phyloP scores from a whole-genome alignment of 257 asterid species.

The Ajuga chamaepitys region DNA sequence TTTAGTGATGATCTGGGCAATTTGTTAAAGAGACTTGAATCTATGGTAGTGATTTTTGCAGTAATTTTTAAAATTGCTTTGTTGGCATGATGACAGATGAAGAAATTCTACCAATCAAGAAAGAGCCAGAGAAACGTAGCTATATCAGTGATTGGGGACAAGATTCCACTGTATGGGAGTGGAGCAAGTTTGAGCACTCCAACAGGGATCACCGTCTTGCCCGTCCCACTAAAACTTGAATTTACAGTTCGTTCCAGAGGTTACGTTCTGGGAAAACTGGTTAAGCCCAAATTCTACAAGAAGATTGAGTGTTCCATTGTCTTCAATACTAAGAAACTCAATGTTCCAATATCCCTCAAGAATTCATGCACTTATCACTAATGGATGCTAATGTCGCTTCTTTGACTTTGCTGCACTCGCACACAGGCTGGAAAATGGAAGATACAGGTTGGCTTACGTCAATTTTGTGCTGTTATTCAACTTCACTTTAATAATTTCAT shows the following conservation, averaged over 20 bases:
- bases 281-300: constrained; percentile 71
- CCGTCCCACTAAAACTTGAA: constrained; percentile 50
- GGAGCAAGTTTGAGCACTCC: constrained; percentile 71
- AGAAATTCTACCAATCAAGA: constrained; percentile 62
- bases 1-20: too few species aligned
- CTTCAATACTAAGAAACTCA: constrained; percentile 49
- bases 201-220: constrained; percentile 42
- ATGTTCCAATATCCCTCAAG: constrained; percentile 46
- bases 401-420: not conserved
- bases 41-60: too few species aligned
- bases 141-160: constrained; percentile 53
- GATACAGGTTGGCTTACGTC: constrained; percentile 10
- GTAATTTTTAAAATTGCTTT: not conserved
- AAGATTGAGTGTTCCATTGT: constrained; percentile 46
- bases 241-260: constrained; percentile 67
- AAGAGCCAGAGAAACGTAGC: constrained; percentile 44
- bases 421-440: constrained; percentile 9
- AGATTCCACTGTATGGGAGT: constrained; percentile 76
- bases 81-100: constrained; percentile 38
- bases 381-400: not conserved
- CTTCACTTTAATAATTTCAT: not conserved
- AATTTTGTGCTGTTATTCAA: not conserved
- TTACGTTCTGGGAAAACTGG: constrained; percentile 74
- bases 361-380: constrained; percentile 51
- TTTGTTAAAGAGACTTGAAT: too few species aligned